Evolutionary conservation across 2,329 filamentous ascomycete species (phyloP), one percentile per base, ranked within the genome.

Genomic region (Diaporthe nobilis): DNA sequence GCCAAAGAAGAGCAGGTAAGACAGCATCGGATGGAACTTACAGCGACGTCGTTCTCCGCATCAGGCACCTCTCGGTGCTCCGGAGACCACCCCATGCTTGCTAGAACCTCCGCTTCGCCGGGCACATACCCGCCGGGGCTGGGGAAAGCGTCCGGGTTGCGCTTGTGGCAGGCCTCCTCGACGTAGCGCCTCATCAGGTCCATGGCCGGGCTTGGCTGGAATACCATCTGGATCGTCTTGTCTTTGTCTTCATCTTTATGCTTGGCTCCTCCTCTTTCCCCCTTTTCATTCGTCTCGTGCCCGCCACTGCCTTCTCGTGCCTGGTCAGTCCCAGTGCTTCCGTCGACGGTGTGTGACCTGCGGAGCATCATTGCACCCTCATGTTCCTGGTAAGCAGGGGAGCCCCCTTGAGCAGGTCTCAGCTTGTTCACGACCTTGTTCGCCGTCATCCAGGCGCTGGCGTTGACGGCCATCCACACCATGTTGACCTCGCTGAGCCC

Each of bases 391-490:
- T 65, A 13, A 15, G 25, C 25, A 17, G 37, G 31, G 12, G 12
- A 39, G 3, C 1, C 4, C 7, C 8, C 47, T 8, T 68, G 22
- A 1, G 44, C 63, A 17, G 65, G 65, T 7, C 65, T 37, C 17
- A 74, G 4, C 63, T 57, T 74, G 28, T 60, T 22, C 22, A 74
- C 49, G 4, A 74, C 34, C 47, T 22, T 34, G n/a, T 57, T 61
- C 28, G 72, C 61, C 4, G 72, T 70, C 72, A 63, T 47, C 72
- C 72, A 74, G 15, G 72, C 72, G 12, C 72, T 57, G 9, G 61
- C 72, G 20, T 65, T 74, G 39, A 74, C 53, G 9, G 65, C 49
- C 72, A 70, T 74, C 72, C 72, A 74, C 39, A 74, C 72, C 51
- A 74, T 44, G 10, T 60, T 58, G 15, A 74, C 72, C 63, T 74